A percentile compares a stretch with the other conserved stretches of the same genome.
These are phyloP conservation scores for Harrya chromipes DNA, from an alignment of 768 basidiomycete species.

Conservation along the genomic window DNA sequence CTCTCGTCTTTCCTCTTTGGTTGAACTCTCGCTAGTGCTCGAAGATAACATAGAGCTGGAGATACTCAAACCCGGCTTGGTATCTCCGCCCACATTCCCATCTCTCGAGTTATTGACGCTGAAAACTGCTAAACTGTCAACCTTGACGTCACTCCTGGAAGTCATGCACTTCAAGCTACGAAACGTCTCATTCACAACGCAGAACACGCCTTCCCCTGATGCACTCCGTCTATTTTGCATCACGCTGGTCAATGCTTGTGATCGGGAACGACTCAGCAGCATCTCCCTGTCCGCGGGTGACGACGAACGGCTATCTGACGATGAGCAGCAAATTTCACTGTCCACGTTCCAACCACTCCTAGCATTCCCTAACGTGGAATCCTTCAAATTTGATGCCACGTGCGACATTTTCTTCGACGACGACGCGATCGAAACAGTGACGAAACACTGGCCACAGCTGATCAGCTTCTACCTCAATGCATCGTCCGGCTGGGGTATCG, in stretches of 20 bases:
- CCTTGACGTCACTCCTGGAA: constrained; percentile 21
- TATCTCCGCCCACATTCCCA: constrained; percentile 13
- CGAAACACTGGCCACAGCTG: constrained; percentile 22
- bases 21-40: constrained; percentile 15
- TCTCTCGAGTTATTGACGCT: constrained; percentile 11
- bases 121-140: constrained; percentile 4
- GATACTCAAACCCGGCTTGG: constrained; percentile 10
- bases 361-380: constrained; percentile 4
- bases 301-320: not conserved
- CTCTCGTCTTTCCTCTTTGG: constrained; percentile 17
- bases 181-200: constrained; percentile 14
- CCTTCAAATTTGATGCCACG: constrained; percentile 16
- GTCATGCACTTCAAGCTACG: constrained; percentile 13
- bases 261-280: not conserved
- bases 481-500: constrained; percentile 16
- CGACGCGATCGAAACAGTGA: constrained; percentile 12
- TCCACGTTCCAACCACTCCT: constrained; percentile 21
- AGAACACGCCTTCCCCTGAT: constrained; percentile 9
- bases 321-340: constrained; percentile 4
- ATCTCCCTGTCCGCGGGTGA: constrained; percentile 8
- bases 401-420: constrained; percentile 22
- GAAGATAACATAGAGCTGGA: constrained; percentile 13
- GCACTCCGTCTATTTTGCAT: constrained; percentile 22
- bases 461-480: constrained; percentile 14
- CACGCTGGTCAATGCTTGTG: constrained; percentile 14